These are phyloP conservation scores for Lactifluus hygrophoroides DNA, from an alignment of 768 basidiomycete species.

Conservation along the genomic window DNA sequence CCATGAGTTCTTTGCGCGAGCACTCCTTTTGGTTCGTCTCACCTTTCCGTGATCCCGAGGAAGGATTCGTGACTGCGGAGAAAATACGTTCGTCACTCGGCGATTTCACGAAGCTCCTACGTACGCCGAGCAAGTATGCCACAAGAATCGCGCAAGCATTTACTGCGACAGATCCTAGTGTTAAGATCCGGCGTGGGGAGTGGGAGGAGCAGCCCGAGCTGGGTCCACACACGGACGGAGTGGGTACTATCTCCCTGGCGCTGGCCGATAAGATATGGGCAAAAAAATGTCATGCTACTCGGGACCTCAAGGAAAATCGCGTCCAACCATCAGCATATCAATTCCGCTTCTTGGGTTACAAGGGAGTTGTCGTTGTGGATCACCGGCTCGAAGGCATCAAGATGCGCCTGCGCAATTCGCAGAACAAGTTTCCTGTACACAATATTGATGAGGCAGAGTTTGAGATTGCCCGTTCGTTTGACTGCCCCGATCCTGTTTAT, in stretches of 20 bases:
- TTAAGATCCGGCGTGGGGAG: slow-evolving; percentile 43
- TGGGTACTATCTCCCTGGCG: slow-evolving; percentile 62
- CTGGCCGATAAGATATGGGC: slow-evolving; percentile 54
- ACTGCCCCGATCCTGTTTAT: slow-evolving; percentile 49
- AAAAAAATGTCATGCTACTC: slow-evolving; percentile 35
- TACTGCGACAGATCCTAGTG: slow-evolving; percentile 69
- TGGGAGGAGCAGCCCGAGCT: slow-evolving; percentile 62
- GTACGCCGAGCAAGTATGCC: slow-evolving; percentile 65
- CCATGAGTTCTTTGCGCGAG: slow-evolving; percentile 62
- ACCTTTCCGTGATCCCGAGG: slow-evolving; percentile 43
- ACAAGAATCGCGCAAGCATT: slow-evolving; percentile 82
- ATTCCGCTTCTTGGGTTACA: slow-evolving; percentile 49
- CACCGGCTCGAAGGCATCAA: slow-evolving; percentile 42
- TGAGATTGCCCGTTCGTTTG: slow-evolving; percentile 62
- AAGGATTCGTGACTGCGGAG: slow-evolving; percentile 42
- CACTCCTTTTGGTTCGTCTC: slow-evolving; percentile 79
- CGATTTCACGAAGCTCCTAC: slow-evolving; percentile 43
- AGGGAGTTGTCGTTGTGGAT: slow-evolving; percentile 72
- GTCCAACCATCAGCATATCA: slow-evolving; percentile 50
- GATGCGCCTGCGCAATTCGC: slow-evolving; percentile 63
- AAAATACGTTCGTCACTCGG: slow-evolving; percentile 57
- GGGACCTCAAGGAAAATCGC: not conserved
- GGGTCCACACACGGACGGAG: slow-evolving; percentile 34
- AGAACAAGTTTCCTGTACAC: slow-evolving; percentile 62
- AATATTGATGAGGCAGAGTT: slow-evolving; percentile 43